phyloP scores from a whole-genome alignment of 2,329 filamentous ascomycete species.

The Epichloe scottii region DNA sequence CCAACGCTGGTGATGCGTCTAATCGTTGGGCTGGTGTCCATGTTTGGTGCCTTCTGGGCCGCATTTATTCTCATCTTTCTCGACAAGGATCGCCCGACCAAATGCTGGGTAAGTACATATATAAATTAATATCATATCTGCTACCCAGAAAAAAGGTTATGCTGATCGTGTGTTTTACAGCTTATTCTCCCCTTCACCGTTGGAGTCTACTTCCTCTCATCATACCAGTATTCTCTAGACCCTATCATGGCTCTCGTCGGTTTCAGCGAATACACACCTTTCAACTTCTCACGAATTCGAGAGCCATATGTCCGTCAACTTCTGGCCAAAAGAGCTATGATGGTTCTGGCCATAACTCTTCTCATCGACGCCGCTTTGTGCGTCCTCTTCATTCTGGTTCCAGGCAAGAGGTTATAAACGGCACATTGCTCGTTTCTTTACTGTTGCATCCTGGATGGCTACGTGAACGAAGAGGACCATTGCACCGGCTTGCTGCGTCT shows the following conservation, averaged over 20 bases:
- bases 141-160: slow-evolving; percentile 4
- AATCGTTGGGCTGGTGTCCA: slow-evolving; percentile 65
- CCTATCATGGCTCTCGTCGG: slow-evolving; percentile 81
- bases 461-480: not conserved
- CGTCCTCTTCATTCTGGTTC: slow-evolving; percentile 87
- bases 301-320: slow-evolving; percentile 86
- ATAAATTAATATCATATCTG: not conserved
- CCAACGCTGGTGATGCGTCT: slow-evolving; percentile 77
- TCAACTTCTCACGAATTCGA: slow-evolving; percentile 76
- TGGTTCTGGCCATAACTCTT: slow-evolving; percentile 64
- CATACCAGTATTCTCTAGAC: slow-evolving; percentile 93
- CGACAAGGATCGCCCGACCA: slow-evolving; percentile 56
- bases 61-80: slow-evolving; percentile 90
- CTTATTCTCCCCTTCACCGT: slow-evolving; percentile 82
- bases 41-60: slow-evolving; percentile 91
- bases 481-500: slow-evolving; percentile 3
- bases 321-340: slow-evolving; percentile 68
- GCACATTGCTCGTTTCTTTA: not conserved
- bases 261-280: slow-evolving; percentile 91
- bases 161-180: slow-evolving; percentile 18
- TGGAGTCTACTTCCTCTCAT: slow-evolving; percentile 76
- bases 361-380: slow-evolving; percentile 72
- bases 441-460: not conserved
- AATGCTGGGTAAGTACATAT: slow-evolving; percentile 63
- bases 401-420: slow-evolving; percentile 62